Conservation (phyloP, 1,284 basidiomycete genomes). For the Ceraceosorus guamensis region DNA sequence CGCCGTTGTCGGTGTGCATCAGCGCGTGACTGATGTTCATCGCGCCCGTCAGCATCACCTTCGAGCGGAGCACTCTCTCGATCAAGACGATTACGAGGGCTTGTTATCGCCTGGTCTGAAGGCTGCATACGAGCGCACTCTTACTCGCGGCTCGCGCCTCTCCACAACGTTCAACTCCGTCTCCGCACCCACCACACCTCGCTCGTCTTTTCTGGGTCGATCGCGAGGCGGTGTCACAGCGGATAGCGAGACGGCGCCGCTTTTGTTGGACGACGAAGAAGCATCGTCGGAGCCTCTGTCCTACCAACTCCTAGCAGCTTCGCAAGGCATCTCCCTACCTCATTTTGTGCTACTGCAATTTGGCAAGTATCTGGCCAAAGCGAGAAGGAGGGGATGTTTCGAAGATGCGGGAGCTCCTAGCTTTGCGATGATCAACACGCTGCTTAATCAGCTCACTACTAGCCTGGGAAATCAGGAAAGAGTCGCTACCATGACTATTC, state of each 20-base stretch:
- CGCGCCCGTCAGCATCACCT: background rate
- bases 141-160: too few relatives aligned
- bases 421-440: conserved; percentile 16
- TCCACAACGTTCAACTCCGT: conserved; percentile 8
- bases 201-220: too few relatives aligned
- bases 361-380: conserved; percentile 16
- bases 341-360: conserved; percentile 19
- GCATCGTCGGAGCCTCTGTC: too few relatives aligned
- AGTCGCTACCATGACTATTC: conserved; percentile 35
- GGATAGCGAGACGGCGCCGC: too few relatives aligned
- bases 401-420: conserved; percentile 24
- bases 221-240: too few relatives aligned
- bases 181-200: background rate
- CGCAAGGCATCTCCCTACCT: conserved; percentile 7
- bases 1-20: too few relatives aligned
- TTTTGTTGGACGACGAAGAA: too few relatives aligned
- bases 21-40: too few relatives aligned
- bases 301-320: background rate
- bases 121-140: background rate
- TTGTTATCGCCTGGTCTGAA: background rate
- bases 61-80: background rate
- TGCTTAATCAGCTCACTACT: conserved; percentile 62
- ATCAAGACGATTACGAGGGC: background rate
- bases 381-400: conserved; percentile 16
- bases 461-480: conserved; percentile 77